Evolutionary conservation across 2,329 filamentous ascomycete species (phyloP).

Genomic region (Conoideocrella luteorostrata): DNA sequence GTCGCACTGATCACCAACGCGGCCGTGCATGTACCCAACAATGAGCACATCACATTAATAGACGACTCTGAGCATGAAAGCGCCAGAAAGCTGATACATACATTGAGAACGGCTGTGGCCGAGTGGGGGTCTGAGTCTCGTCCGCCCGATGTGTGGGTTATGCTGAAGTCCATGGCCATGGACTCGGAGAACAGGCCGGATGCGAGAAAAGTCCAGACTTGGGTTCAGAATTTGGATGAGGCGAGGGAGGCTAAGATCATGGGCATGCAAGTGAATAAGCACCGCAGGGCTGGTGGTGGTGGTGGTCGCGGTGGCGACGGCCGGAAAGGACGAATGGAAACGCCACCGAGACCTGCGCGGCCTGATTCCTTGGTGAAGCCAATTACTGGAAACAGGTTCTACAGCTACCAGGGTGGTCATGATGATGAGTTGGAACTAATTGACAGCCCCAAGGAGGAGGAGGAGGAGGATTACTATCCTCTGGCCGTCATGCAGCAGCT

Average conservation of each 20-base stretch:
- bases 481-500: conserved; percentile 49
- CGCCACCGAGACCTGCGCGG: conserved; percentile 1
- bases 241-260: conserved; percentile 39
- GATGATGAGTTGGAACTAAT: not conserved
- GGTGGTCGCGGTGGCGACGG: not conserved
- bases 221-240: conserved; percentile 48
- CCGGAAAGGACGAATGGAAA: conserved; percentile 21
- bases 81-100: conserved; percentile 34
- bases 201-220: conserved; percentile 41
- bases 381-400: not conserved
- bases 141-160: conserved; percentile 42
- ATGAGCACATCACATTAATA: conserved; percentile 24
- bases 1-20: conserved; percentile 40
- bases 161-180: conserved; percentile 40
- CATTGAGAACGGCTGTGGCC: conserved; percentile 33
- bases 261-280: conserved; percentile 37
- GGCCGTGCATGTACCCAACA: conserved; percentile 10
- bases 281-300: conserved; percentile 14
- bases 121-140: conserved; percentile 25
- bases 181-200: conserved; percentile 33
- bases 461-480: conserved; percentile 33
- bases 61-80: conserved; percentile 30
- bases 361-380: conserved; percentile 9
- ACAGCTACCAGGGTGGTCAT: not conserved
- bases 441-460: conserved; percentile 9